phyloP scores from a whole-genome alignment of 2,329 filamentous ascomycete genomes.

The Aspergillus pseudoglaucus region DNA sequence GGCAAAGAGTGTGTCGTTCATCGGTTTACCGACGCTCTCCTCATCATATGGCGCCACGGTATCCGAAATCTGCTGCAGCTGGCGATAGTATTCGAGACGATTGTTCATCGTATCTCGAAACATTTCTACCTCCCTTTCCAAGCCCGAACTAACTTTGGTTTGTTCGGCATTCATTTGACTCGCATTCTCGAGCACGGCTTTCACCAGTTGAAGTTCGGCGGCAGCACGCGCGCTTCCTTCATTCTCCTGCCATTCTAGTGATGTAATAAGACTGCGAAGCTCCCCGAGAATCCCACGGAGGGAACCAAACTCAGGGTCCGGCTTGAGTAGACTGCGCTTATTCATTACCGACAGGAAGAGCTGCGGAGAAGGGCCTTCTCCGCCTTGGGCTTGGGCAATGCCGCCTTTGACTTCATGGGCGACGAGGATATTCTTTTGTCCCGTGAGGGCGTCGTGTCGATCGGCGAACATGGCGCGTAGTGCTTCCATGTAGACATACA shows the following conservation, averaged over 20 bases:
- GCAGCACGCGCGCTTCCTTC: constrained; percentile 50
- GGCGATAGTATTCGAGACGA: constrained; percentile 81
- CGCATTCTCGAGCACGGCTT: constrained; percentile 55
- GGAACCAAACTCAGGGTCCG: constrained; percentile 50
- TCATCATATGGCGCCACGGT: constrained; percentile 71
- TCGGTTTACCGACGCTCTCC: constrained; percentile 47
- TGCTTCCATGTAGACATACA: constrained; percentile 78
- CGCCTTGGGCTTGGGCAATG: constrained; percentile 53
- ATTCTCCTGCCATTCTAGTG: constrained; percentile 53
- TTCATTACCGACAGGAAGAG: constrained; percentile 47
- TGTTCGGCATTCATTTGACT: constrained; percentile 49
- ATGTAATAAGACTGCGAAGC: constrained; percentile 57
- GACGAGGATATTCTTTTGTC: constrained; percentile 67
- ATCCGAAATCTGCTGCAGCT: constrained; percentile 86
- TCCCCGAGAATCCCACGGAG: constrained; percentile 65
- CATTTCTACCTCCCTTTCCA: constrained; percentile 63
- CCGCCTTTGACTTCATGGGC: constrained; percentile 64
- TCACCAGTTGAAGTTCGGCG: constrained; percentile 60
- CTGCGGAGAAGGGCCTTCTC: constrained; percentile 65
- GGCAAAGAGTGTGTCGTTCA: constrained; percentile 46
- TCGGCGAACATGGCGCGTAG: constrained; percentile 72
- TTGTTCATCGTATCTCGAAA: constrained; percentile 77
- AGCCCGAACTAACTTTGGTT: constrained; percentile 42
- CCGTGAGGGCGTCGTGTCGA: constrained; percentile 68
- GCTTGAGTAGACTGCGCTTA: constrained; percentile 39